These are phyloP conservation scores for Raphanus sativus DNA, from an alignment of 345 rosid genomes.

Conservation along the genomic window DNA sequence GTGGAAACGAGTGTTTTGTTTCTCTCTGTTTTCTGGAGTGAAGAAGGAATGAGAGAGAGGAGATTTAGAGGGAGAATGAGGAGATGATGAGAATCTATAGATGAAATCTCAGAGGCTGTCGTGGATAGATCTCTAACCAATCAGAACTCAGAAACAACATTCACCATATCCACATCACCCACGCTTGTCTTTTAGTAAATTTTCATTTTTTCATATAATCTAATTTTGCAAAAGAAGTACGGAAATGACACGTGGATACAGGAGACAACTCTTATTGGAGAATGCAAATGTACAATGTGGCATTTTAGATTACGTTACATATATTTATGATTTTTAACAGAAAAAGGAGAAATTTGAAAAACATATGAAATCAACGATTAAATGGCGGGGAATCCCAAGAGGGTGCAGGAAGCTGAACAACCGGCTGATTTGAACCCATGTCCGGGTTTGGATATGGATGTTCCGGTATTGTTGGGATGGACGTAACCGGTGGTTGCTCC, in stretches of 20 bases:
- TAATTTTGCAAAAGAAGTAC: neutral
- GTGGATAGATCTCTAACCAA: conserved; percentile 88
- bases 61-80: conserved; percentile 43
- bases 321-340: neutral
- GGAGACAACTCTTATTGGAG: neutral
- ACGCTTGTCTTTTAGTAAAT: conserved; percentile 7
- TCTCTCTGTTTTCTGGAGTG: conserved; percentile 14
- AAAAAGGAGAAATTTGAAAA: conserved; percentile 11
- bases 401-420: conserved; percentile 33
- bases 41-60: conserved; percentile 33
- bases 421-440: conserved; percentile 30
- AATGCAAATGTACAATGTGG: conserved; percentile 8
- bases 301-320: conserved; percentile 21
- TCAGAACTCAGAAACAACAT: conserved; percentile 41
- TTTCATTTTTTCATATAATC: neutral
- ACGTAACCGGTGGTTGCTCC: conserved; percentile 33
- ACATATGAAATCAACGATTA: conserved; percentile 19
- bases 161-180: conserved; percentile 56
- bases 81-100: conserved; percentile 58
- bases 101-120: conserved; percentile 45
- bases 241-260: conserved; percentile 20
- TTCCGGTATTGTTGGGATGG: conserved; percentile 28
- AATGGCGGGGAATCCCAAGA: conserved; percentile 39
- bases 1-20: neutral
- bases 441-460: conserved; percentile 35